Conservation (phyloP, 225 moss, liverwort and hornwort genomes). For the Physcomitrium patens region DNA sequence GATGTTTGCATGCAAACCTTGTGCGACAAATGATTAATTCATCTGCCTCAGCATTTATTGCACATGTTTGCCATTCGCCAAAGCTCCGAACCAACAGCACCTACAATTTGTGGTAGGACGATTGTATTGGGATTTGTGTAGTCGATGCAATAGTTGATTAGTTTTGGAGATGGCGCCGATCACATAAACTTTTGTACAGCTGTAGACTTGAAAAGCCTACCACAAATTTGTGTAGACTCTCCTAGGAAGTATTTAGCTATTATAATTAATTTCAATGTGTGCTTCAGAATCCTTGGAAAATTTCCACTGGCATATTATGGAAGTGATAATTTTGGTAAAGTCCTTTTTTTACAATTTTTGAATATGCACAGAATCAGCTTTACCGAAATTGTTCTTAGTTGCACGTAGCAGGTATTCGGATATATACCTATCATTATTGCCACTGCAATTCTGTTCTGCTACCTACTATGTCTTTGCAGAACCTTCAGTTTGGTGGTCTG, state of each 20-base stretch:
- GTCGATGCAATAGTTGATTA: neutral
- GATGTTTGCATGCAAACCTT: slow-evolving; percentile 12
- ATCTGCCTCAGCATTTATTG: neutral
- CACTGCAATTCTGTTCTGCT: no score
- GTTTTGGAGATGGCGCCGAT: slow-evolving; percentile 24
- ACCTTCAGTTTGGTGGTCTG: no score
- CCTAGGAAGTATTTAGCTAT: slow-evolving; percentile 26
- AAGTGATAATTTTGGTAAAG: slow-evolving; percentile 14
- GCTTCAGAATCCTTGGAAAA: slow-evolving; percentile 38
- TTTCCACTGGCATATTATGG: slow-evolving; percentile 29
- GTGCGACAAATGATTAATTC: neutral
- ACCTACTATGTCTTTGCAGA: no score
- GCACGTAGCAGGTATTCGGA: no score
- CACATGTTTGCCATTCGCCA: slow-evolving; percentile 17
- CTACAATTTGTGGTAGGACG: slow-evolving; percentile 10
- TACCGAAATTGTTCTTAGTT: slow-evolving; percentile 15
- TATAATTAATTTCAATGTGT: slow-evolving; percentile 13
- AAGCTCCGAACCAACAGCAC: slow-evolving; percentile 2
- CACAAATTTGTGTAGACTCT: slow-evolving; percentile 18
- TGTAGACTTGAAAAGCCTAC: slow-evolving; percentile 13
- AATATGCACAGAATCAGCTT: slow-evolving; percentile 19
- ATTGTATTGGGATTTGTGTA: slow-evolving; percentile 17
- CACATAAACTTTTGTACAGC: slow-evolving; percentile 27
- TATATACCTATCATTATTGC: no score
- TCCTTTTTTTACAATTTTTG: neutral